Conservation (phyloP, 192 early-diverging fungal species). For the Gamsiella multidivaricata region DNA sequence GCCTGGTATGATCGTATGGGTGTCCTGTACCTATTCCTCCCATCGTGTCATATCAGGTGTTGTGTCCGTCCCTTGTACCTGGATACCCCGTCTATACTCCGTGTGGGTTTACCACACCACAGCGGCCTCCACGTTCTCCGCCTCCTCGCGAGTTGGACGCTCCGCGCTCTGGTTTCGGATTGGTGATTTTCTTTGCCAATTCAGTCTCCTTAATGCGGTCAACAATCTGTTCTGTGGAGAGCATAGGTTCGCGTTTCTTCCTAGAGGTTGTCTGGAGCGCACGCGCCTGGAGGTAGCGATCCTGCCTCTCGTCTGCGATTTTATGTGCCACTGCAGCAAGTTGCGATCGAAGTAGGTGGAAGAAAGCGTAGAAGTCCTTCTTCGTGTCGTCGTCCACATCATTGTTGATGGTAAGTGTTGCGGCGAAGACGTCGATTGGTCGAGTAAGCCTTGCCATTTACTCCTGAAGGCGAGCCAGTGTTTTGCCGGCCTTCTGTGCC, state of each 20-base stretch:
- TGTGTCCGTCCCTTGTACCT: no score
- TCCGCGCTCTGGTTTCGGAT: background rate
- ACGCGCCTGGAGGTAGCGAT: background rate
- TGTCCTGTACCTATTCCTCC: no score
- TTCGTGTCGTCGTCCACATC: background rate
- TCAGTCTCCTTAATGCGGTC: background rate
- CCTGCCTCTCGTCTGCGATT: background rate
- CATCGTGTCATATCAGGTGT: no score
- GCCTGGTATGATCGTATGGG: no score
- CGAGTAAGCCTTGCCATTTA: background rate
- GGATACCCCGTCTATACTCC: no score
- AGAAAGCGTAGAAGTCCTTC: background rate
- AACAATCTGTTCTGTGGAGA: slow-evolving; percentile 1
- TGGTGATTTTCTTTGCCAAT: background rate
- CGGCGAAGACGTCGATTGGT: background rate
- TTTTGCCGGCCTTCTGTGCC: background rate
- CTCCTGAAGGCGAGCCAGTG: background rate
- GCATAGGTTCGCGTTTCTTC: background rate
- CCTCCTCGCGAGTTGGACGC: no score
- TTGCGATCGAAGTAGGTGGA: background rate
- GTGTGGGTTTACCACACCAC: no score
- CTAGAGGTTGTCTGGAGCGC: background rate
- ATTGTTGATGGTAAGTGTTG: background rate
- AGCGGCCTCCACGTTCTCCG: no score
- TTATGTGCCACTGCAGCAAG: background rate